phyloP scores from a whole-genome alignment of 2,329 filamentous ascomycete species.

The Ustulina deusta region DNA sequence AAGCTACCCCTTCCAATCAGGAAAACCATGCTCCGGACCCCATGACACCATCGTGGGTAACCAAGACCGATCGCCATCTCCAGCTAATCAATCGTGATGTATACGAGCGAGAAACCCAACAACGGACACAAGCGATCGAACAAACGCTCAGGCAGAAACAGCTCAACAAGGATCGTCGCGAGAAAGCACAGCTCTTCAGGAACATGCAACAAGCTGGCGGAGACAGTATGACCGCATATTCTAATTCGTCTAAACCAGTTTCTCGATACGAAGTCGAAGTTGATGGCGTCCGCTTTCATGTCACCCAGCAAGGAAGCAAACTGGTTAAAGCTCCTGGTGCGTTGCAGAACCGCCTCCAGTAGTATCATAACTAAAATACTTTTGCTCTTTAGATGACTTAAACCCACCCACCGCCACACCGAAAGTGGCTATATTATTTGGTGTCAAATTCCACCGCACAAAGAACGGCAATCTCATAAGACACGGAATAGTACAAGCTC shows the following conservation, averaged over 20 bases:
- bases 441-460: slow-evolving; percentile 85
- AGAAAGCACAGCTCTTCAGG: slow-evolving; percentile 67
- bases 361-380: slow-evolving; percentile 40
- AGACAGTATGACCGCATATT: slow-evolving; percentile 39
- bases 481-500: slow-evolving; percentile 78
- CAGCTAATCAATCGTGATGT: slow-evolving; percentile 86
- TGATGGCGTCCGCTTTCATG: slow-evolving; percentile 78
- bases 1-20: slow-evolving; percentile 44
- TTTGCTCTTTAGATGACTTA: slow-evolving; percentile 62
- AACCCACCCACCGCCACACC: slow-evolving; percentile 76
- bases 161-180: slow-evolving; percentile 64
- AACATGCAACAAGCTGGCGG: slow-evolving; percentile 57
- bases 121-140: slow-evolving; percentile 77
- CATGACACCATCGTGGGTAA: slow-evolving; percentile 69
- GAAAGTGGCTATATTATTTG: slow-evolving; percentile 77
- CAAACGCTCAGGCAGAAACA: slow-evolving; percentile 72
- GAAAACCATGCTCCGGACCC: slow-evolving; percentile 52
- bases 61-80: slow-evolving; percentile 79
- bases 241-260: slow-evolving; percentile 51
- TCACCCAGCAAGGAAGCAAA: slow-evolving; percentile 84
- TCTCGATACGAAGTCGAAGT: slow-evolving; percentile 72
- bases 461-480: slow-evolving; percentile 90
- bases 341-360: slow-evolving; percentile 45
- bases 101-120: slow-evolving; percentile 79
- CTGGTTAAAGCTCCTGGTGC: slow-evolving; percentile 79